These are phyloP conservation scores for Ustilago shanxiensis DNA, from an alignment of 1,284 basidiomycete genomes.

Conservation along the genomic window DNA sequence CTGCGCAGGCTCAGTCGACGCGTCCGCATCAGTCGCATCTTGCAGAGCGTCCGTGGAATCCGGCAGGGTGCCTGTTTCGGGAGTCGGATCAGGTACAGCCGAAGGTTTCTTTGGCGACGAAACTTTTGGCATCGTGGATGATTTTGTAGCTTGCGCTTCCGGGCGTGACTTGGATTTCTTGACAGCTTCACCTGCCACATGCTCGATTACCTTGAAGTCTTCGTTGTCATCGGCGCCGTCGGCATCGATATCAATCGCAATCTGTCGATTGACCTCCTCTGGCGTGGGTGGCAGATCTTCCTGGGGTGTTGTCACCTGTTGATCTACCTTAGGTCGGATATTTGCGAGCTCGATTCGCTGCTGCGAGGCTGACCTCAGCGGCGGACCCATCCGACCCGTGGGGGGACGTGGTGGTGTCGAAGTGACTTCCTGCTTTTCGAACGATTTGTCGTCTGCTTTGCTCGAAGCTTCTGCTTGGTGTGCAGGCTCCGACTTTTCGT, in stretches of 20 bases:
- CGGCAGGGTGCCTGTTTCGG: not conserved
- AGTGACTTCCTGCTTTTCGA: not conserved
- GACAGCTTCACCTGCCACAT: not conserved
- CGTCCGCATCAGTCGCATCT: not conserved
- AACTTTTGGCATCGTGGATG: not conserved
- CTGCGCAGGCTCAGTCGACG: not conserved
- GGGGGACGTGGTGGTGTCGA: conserved; percentile 3
- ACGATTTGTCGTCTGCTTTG: not conserved
- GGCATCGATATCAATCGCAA: conserved; percentile 18
- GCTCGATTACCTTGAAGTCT: conserved; percentile 20
- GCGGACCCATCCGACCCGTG: conserved; percentile 35
- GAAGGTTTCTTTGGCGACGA: not conserved
- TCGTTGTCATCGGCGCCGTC: conserved; percentile 13
- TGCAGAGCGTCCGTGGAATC: not conserved
- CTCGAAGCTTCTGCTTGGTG: conserved; percentile 5
- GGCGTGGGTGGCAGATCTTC: conserved; percentile 37
- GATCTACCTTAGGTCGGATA: conserved; percentile 7
- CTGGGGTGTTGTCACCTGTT: conserved; percentile 5
- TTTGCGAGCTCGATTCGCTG: conserved; percentile 29
- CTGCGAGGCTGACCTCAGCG: conserved; percentile 42
- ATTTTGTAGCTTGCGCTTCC: not conserved
- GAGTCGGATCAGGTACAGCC: not conserved
- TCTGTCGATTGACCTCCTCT: conserved; percentile 43
- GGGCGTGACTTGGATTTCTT: not conserved
- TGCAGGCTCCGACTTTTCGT: conserved; percentile 17